Evolutionary conservation across 139 green algal genomes (phyloP).

Genomic region (Axilococcus clingmanii): DNA sequence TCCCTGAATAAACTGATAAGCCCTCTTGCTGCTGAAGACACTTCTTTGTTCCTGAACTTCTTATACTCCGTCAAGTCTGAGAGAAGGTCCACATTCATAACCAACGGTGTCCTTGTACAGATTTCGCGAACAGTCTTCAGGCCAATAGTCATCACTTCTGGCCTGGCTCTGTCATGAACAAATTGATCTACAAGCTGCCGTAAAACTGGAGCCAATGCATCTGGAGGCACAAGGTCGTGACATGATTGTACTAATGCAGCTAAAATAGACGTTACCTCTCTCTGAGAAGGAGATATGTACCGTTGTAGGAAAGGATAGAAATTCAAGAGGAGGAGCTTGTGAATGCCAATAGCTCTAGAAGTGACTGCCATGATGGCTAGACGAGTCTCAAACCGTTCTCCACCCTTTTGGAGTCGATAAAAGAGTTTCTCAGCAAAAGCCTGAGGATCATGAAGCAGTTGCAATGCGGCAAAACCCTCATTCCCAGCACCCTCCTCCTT

Average conservation of each 20-base stretch:
- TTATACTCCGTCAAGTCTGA: constrained; percentile 79
- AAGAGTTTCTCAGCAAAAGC: constrained; percentile 89
- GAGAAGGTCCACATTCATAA: constrained; percentile 86
- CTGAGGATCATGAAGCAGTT: constrained; percentile 95
- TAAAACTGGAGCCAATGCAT: constrained; percentile 78
- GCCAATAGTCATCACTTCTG: constrained; percentile 75
- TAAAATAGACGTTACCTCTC: constrained; percentile 79
- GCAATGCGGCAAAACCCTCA: constrained; percentile 85
- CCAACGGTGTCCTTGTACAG: constrained; percentile 67
- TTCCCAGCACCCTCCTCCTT: constrained; percentile 15
- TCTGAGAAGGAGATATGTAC: constrained; percentile 67
- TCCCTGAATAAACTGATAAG: constrained; percentile 84
- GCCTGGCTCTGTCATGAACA: constrained; percentile 78
- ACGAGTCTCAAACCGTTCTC: constrained; percentile 72
- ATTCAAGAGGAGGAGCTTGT: constrained; percentile 89
- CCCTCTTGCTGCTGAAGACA: constrained; percentile 59
- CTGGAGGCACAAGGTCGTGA: constrained; percentile 89
- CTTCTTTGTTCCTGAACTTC: constrained; percentile 81
- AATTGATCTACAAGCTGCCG: constrained; percentile 92
- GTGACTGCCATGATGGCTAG: constrained; percentile 59
- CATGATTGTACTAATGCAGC: constrained; percentile 56
- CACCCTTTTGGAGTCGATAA: constrained; percentile 44
- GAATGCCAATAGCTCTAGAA: constrained; percentile 74
- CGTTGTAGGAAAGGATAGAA: constrained; percentile 92
- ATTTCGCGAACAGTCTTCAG: constrained; percentile 90